Base-by-base conservation (phyloP, 2,329 filamentous ascomycete species). In the Sporothrix brasiliensis region DNA sequence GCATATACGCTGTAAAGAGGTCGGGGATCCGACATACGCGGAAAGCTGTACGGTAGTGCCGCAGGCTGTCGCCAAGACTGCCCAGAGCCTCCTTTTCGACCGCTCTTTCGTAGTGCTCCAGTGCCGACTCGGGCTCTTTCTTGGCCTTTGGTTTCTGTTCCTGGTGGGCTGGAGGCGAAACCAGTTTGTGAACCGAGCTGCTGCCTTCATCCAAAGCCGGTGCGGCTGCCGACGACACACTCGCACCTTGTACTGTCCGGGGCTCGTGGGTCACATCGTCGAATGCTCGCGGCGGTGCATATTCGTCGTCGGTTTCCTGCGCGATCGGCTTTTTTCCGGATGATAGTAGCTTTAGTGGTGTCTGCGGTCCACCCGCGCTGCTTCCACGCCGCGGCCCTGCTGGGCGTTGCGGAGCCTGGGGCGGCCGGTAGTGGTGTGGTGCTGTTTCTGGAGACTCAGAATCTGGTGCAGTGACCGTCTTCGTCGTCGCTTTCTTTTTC, bases 71-170 rank as follows among this genome's bases (percentile, higher is more conserved):
- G 5, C 94, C 93, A 67, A 98, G 84, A 73, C 88, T 95, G 0
- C 95, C 95, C 75, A 91, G 88, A 0, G 86, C 87, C 80, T 99
- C 95, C 79, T 90, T 93, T 80, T 96, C 91, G 70, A 97, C 94
- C 3, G 94, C 95, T 77, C 88, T 88, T 78, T 98, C 95, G 76
- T 95, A 98, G 79, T 97, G 92, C 75, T 98, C 95, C 19, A 99
- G 81, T 0, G 95, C 95, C 13, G 94, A 92, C 27, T 84, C 83
- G 4, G 91, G 91, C 75, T 91, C 80, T 70, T 74, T 19, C 69
- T 71, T 68, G 9, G 16, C 41, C 39, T 6, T 13, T 16, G 14
- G 30, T 19, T 34, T 41, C 6, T 44, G 63, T 10, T n/a, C n/a
- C 3, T 52, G 61, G 14, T n/a, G 27, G 21, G 34, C 14, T 1